These are phyloP conservation scores for Sphagnum fallax DNA, from an alignment of 228 moss, liverwort and hornwort genomes.

Conservation along the genomic window DNA sequence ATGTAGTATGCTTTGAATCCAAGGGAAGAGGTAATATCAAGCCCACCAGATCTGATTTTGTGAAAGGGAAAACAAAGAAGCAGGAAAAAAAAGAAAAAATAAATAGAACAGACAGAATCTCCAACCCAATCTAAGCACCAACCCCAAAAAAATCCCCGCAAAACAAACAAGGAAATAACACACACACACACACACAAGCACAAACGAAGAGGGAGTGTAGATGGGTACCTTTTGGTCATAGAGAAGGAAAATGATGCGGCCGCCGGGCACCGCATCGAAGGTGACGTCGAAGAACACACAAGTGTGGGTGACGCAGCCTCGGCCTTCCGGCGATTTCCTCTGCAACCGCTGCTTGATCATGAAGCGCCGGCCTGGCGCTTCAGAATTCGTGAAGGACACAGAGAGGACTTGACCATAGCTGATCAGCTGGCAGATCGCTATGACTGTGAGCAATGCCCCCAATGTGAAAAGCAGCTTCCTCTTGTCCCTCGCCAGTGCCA, in stretches of 20 bases:
- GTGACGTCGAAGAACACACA: slow-evolving; percentile 67
- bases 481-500: slow-evolving; percentile 58
- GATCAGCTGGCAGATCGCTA: slow-evolving; percentile 47
- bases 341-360: slow-evolving; percentile 2
- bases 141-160: no score
- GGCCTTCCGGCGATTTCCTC: slow-evolving; percentile 16
- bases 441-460: slow-evolving; percentile 31
- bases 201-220: no score
- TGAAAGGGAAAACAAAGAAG: background rate
- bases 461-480: slow-evolving; percentile 38
- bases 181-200: no score
- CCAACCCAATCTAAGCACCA: no score
- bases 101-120: no score
- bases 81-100: background rate
- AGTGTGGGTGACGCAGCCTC: slow-evolving; percentile 43
- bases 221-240: slow-evolving; percentile 46
- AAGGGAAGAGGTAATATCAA: background rate
- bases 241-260: slow-evolving; percentile 67
- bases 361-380: background rate
- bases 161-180: no score
- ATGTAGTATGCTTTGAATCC: no score
- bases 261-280: slow-evolving; percentile 33
- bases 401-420: slow-evolving; percentile 30
- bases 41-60: background rate
- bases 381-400: background rate